A percentile compares a stretch with the other conserved stretches of the same genome.
These are phyloP conservation scores for Aspergillus ruber DNA, from an alignment of 2,329 filamentous ascomycete species.

Conservation along the genomic window DNA sequence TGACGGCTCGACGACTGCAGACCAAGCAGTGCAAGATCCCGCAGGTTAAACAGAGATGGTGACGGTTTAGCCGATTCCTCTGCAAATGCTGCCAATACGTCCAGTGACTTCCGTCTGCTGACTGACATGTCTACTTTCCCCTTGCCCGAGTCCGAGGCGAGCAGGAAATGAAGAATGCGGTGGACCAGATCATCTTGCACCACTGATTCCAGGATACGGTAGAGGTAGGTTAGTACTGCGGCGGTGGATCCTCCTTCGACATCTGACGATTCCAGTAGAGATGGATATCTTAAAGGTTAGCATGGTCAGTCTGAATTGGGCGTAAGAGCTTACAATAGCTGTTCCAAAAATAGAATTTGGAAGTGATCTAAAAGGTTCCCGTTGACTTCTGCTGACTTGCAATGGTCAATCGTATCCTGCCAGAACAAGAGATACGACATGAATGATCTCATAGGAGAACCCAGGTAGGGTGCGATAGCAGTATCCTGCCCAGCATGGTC, in stretches of 20 bases:
- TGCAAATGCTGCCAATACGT: slow-evolving; percentile 73
- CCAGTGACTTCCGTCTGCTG: slow-evolving; percentile 80
- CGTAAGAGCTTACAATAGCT: slow-evolving; percentile 63
- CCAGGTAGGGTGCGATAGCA: slow-evolving; percentile 73
- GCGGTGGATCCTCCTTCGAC: slow-evolving; percentile 95
- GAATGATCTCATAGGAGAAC: slow-evolving; percentile 85
- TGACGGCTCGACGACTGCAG: slow-evolving; percentile 77
- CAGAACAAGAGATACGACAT: slow-evolving; percentile 92
- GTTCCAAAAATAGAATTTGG: slow-evolving; percentile 90
- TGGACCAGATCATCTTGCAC: slow-evolving; percentile 93
- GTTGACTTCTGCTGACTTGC: slow-evolving; percentile 83
- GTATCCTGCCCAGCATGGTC: slow-evolving; percentile 72
- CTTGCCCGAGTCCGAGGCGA: slow-evolving; percentile 61
- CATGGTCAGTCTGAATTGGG: slow-evolving; percentile 2
- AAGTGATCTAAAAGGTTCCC: slow-evolving; percentile 94
- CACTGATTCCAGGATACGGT: slow-evolving; percentile 80
- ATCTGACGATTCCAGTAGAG: slow-evolving; percentile 91
- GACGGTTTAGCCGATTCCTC: slow-evolving; percentile 69
- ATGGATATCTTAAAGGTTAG: slow-evolving; percentile 65
- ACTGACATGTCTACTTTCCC: slow-evolving; percentile 54
- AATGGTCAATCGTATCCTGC: slow-evolving; percentile 97
- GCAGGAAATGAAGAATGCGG: slow-evolving; percentile 83
- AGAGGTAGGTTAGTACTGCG: slow-evolving; percentile 87
- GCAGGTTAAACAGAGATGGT: slow-evolving; percentile 84
- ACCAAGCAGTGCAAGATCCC: slow-evolving; percentile 83